Percentiles rank a stretch among this genome's conserved stretches.
phyloP scores from a whole-genome alignment of 768 basidiomycete genomes.

The Xanthoconium stramineum region DNA sequence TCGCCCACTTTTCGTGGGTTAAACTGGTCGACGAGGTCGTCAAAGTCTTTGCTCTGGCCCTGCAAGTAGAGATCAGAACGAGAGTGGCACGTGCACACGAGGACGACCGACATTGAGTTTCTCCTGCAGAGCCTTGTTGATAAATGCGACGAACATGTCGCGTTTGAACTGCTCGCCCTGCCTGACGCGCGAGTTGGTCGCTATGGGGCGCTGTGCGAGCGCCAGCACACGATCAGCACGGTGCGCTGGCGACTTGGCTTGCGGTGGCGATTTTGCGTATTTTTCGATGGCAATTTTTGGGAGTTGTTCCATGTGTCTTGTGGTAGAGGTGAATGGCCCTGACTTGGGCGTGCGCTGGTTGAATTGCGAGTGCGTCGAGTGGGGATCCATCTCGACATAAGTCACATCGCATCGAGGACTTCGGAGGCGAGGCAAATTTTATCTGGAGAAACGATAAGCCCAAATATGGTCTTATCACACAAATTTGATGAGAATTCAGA shows the following conservation, averaged over 20 bases:
- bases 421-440: not conserved
- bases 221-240: slow-evolving; percentile 13
- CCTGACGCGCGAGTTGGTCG: slow-evolving; percentile 75
- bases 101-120: slow-evolving; percentile 56
- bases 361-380: slow-evolving; percentile 72
- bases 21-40: slow-evolving; percentile 89
- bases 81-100: slow-evolving; percentile 8
- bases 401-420: not conserved
- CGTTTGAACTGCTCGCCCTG: slow-evolving; percentile 73
- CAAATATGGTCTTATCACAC: slow-evolving; percentile 14
- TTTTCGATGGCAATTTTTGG: slow-evolving; percentile 43
- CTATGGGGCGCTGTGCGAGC: slow-evolving; percentile 53
- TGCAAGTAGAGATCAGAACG: slow-evolving; percentile 31
- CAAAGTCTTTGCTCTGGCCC: slow-evolving; percentile 75
- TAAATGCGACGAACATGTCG: slow-evolving; percentile 82
- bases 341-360: slow-evolving; percentile 69
- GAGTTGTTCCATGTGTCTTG: slow-evolving; percentile 44
- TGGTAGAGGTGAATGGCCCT: slow-evolving; percentile 49
- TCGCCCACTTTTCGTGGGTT: slow-evolving; percentile 43
- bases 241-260: slow-evolving; percentile 22
- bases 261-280: slow-evolving; percentile 38
- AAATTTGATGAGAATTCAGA: slow-evolving; percentile 7
- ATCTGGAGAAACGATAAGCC: not conserved
- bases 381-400: slow-evolving; percentile 60
- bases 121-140: slow-evolving; percentile 76